phyloP scores from a whole-genome alignment of 352 stramenopile species.

The Phytophthora lateralis region DNA sequence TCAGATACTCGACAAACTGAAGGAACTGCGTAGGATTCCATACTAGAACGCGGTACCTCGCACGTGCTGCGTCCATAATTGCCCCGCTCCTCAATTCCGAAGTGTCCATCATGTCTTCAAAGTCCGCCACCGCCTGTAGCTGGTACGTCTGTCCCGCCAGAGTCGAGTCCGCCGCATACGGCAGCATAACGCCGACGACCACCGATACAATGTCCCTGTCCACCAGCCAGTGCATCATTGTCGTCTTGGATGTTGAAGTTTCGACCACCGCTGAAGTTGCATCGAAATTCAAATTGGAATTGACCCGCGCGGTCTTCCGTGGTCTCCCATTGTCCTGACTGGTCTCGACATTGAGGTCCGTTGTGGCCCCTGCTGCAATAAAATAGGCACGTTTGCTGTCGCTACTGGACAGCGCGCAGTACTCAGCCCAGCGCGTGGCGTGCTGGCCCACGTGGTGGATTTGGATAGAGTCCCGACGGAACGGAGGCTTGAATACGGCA shows the following conservation, averaged over 20 bases:
- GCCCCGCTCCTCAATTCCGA: conserved; percentile 3
- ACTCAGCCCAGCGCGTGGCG: conserved; percentile 47
- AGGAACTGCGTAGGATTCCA: conserved; percentile 24
- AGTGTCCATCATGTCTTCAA: conserved; percentile 32
- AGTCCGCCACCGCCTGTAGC: conserved; percentile 20
- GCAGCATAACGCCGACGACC: conserved; percentile 23
- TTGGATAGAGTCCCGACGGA: conserved; percentile 71
- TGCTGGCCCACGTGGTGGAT: conserved; percentile 66
- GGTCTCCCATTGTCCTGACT: conserved; percentile 4
- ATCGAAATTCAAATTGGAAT: neutral
- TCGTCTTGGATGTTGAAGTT: neutral
- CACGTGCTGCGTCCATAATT: conserved; percentile 4
- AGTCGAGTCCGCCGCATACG: conserved; percentile 11
- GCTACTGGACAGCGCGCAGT: conserved; percentile 45
- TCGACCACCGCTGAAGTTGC: conserved; percentile 1
- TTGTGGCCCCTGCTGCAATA: conserved; percentile 25
- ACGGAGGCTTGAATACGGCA: conserved; percentile 63
- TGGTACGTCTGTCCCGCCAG: conserved; percentile 19
- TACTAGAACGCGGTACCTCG: conserved; percentile 26
- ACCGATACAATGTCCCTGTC: conserved; percentile 34
- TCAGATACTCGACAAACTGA: conserved; percentile 34
- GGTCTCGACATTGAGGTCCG: conserved; percentile 8
- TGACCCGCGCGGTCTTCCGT: conserved; percentile 10
- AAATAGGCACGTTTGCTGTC: conserved; percentile 64
- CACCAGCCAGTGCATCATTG: conserved; percentile 32